Evolutionary conservation across 305 asterid species (phyloP), one percentile per base, ranked within the genome.

Genomic region (Caryopteris hybrid): DNA sequence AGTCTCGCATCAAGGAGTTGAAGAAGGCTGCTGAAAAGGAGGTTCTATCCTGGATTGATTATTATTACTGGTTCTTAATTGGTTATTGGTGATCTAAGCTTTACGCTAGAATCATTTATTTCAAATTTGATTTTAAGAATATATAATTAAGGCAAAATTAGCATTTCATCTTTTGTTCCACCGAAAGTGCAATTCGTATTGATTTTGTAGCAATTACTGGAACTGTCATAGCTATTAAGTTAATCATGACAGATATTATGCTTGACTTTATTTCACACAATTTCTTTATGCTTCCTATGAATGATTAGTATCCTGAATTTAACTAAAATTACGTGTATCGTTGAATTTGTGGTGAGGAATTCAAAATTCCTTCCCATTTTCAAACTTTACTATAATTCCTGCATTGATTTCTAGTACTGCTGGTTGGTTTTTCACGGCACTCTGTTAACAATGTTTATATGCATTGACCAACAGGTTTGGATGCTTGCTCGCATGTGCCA

Each of bases 401-500:
- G 39, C 12, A 54, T 14, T 29, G 9, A 14, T 57, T 10, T 7
- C n/a, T 21, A 45, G 13, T 43, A 50, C 56, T 25, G 57, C 55
- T 74, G 68, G 59, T 69, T 56, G 29, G 43, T 51, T 66, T 52
- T 29, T 53, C 6, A 33, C 33, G 13, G 13, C 25, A 4, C 51
- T 61, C 43, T 41, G 18, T 63, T 41, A 43, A 59, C 50, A 47
- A 17, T 72, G 38, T 45, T 64, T 51, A 47, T 33, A 50, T 68
- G 21, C 46, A 52, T 50, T 60, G 53, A 2, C 46, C 53, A 39
- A 20, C 66, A 90, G 99, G 88, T 93, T 56, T 93, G 97, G 97
- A 90, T 93, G 96, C 79, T 93, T 64, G 97, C 96, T 68, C 97
- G 97, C 33, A 88, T 93, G 99, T 87, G 93, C 82, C 97, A 91